These are phyloP conservation scores for Hemerocallis citrina DNA, from an alignment of 106 monocot genomes.

Conservation along the genomic window DNA sequence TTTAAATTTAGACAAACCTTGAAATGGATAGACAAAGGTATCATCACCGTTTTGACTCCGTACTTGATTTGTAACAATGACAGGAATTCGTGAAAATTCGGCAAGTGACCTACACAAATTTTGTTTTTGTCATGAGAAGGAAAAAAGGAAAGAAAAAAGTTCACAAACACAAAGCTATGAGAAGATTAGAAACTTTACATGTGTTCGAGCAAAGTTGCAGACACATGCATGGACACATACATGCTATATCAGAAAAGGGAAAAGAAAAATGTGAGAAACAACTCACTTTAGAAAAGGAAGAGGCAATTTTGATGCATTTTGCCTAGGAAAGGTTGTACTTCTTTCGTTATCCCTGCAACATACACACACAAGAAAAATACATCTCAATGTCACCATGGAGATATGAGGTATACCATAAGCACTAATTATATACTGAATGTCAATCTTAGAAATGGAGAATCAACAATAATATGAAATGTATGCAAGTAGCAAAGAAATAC, in stretches of 20 bases:
- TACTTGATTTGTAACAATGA: constrained; percentile 94
- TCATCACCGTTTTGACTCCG: constrained; percentile 52
- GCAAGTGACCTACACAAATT: constrained; percentile 64
- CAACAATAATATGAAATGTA: background rate
- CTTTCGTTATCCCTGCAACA: constrained; percentile 62
- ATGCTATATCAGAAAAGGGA: background rate
- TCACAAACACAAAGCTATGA: background rate
- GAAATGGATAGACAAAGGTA: constrained; percentile 52
- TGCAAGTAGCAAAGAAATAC: background rate
- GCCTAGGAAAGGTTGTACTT: constrained; percentile 13
- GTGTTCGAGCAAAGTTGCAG: background rate
- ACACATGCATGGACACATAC: background rate
- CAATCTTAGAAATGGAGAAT: background rate
- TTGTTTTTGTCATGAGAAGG: background rate
- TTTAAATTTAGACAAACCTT: constrained; percentile 40
- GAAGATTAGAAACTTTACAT: background rate
- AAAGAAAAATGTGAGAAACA: background rate
- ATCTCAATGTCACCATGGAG: background rate
- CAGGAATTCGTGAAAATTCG: constrained; percentile 83
- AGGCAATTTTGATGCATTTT: constrained; percentile 35
- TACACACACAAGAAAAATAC: background rate
- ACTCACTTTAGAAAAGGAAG: constrained; percentile 89
- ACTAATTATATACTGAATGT: background rate
- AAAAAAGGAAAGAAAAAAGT: background rate
- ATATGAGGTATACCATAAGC: background rate